Conservation (phyloP, 169 alveolate genomes). For the Toxoplasma gondii region DNA sequence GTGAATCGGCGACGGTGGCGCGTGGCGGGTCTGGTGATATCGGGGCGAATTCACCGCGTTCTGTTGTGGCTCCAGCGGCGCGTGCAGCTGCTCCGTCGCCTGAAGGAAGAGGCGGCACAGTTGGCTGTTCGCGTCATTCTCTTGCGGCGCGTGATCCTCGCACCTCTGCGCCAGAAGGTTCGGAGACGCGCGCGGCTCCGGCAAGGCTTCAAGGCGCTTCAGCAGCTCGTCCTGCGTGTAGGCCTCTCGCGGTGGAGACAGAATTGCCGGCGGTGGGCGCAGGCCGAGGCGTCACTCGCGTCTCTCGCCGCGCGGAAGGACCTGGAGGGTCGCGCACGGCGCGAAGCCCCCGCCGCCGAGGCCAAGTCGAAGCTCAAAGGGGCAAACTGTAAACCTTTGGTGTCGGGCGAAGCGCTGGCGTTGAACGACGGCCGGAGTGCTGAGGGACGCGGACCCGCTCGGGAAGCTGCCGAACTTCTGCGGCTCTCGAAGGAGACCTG, state of each 20-base stretch:
- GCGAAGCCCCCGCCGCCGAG: not conserved
- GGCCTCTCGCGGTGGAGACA: conserved; percentile 22
- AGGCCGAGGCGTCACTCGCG: not conserved
- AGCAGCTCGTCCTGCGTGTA: not conserved
- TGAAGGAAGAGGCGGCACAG: conserved; percentile 21
- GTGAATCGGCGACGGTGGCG: conserved; percentile 50
- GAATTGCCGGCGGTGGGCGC: not conserved
- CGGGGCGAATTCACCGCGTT: conserved; percentile 14
- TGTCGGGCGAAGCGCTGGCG: not conserved
- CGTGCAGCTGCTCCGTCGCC: conserved; percentile 13
- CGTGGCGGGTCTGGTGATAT: conserved; percentile 24
- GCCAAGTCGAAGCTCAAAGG: too few relatives aligned
- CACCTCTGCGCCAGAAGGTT: conserved; percentile 29
- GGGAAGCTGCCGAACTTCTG: not conserved
- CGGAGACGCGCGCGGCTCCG: conserved; percentile 4
- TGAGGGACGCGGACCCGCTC: not conserved
- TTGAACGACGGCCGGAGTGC: not conserved
- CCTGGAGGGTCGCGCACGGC: not conserved
- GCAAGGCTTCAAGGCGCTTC: conserved; percentile 4
- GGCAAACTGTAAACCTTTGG: not conserved
- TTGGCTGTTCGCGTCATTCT: conserved; percentile 36
- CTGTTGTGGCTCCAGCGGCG: conserved; percentile 50
- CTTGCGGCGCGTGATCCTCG: conserved; percentile 16
- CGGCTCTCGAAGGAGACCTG: not conserved
- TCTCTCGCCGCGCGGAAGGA: conserved; percentile 24